Conservation (phyloP, 768 basidiomycete genomes). For the Gymnopilus dilepis region DNA sequence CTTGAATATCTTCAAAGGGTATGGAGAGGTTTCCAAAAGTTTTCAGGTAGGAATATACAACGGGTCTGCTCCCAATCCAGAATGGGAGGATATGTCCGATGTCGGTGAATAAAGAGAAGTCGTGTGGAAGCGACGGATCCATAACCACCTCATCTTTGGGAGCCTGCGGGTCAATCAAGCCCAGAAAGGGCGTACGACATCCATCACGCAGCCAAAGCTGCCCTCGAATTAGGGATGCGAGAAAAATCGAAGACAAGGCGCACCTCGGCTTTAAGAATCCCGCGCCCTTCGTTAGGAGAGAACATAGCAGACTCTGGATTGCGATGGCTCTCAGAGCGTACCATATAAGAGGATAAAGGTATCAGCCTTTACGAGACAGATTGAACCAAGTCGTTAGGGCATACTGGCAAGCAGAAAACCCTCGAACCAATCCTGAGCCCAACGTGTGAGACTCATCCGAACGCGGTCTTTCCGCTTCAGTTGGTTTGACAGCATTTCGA, state of each 20-base stretch:
- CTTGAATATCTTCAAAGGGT: background rate
- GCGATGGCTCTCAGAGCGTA: background rate
- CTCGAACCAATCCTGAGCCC: constrained; percentile 2
- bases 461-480: background rate
- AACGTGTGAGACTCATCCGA: background rate
- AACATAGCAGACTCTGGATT: background rate
- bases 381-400: background rate
- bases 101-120: background rate
- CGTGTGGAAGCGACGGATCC: background rate
- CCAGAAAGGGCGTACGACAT: background rate
- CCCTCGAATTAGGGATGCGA: background rate
- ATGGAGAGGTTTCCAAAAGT: constrained; percentile 1
- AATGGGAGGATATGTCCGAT: constrained; percentile 2
- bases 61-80: background rate
- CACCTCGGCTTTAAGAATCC: background rate
- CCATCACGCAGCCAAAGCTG: constrained; percentile 4
- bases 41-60: background rate
- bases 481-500: background rate
- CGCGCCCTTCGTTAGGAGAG: background rate
- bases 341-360: background rate
- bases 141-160: background rate
- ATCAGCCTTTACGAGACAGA: background rate
- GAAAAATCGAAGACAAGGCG: background rate
- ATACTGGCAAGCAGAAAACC: background rate
- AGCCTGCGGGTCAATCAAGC: background rate